Conservation (phyloP, 169 alveolate genomes). For the Plasmodium yoelii region DNA sequence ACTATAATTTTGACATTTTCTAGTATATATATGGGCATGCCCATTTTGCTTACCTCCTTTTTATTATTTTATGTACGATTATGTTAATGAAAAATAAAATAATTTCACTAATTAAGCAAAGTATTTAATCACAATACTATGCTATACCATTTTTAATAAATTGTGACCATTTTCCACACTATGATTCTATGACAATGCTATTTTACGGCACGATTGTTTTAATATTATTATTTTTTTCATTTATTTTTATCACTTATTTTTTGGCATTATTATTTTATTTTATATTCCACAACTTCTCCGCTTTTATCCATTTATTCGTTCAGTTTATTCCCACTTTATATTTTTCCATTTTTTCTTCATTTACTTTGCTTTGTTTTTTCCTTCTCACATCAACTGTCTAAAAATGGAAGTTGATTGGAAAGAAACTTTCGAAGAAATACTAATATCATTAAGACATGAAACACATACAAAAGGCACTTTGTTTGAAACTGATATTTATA, state of each 20-base stretch:
- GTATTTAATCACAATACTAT: too few species aligned
- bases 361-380: not conserved
- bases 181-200: too few species aligned
- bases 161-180: too few species aligned
- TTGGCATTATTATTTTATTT: not conserved
- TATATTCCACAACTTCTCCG: not conserved
- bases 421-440: constrained; percentile 41
- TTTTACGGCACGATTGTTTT: too few species aligned
- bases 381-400: not conserved
- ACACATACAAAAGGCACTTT: not conserved
- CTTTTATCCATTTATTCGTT: not conserved
- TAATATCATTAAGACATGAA: constrained; percentile 32
- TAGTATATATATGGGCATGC: not conserved
- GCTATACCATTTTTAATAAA: too few species aligned
- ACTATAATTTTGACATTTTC: too few species aligned
- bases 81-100: too few species aligned
- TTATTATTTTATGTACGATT: not conserved
- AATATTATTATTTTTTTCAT: too few species aligned
- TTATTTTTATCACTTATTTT: too few species aligned
- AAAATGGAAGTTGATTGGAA: constrained; percentile 52
- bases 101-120: too few species aligned
- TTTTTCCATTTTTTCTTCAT: constrained; percentile 3
- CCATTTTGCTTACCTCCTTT: not conserved
- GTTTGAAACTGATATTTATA: not conserved
- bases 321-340: not conserved